Conservation (phyloP, 2,329 filamentous ascomycete genomes). For the Xylariaceae sp. region DNA sequence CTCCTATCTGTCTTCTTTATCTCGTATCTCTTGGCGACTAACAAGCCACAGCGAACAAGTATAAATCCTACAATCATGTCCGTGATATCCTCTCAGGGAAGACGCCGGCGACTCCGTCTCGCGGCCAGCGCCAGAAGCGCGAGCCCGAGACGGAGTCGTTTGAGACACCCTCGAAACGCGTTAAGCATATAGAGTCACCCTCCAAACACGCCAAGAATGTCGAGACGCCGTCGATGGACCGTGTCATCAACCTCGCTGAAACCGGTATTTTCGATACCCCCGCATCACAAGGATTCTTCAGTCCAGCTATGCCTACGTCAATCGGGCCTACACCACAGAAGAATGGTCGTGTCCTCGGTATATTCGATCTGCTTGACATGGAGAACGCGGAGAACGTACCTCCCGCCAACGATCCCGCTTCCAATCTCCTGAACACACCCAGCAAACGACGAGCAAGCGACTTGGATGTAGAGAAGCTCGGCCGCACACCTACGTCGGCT, state of each 20-base stretch:
- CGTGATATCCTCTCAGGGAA: constrained; percentile 56
- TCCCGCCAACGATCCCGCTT: constrained; percentile 40
- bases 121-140: constrained; percentile 36
- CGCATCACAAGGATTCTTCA: constrained; percentile 55
- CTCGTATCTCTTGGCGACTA: not conserved
- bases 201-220: constrained; percentile 38
- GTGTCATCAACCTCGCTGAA: constrained; percentile 23
- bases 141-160: constrained; percentile 34
- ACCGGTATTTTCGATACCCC: constrained; percentile 48
- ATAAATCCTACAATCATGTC: constrained; percentile 68
- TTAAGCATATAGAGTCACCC: constrained; percentile 44
- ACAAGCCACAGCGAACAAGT: constrained; percentile 55
- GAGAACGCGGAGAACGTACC: constrained; percentile 47
- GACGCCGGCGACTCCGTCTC: constrained; percentile 36
- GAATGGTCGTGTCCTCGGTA: constrained; percentile 68
- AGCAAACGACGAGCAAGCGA: constrained; percentile 36
- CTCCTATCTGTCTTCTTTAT: not conserved
- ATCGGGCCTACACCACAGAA: constrained; percentile 77
- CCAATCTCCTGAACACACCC: constrained; percentile 39
- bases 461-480: constrained; percentile 34
- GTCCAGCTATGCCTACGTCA: constrained; percentile 51
- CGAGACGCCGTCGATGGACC: constrained; percentile 44
- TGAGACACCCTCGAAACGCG: constrained; percentile 49
- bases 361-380: constrained; percentile 63
- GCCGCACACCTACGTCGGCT: constrained; percentile 48